These are phyloP conservation scores for Phytophthora litchii DNA, from an alignment of 352 stramenopile genomes.

Conservation along the genomic window DNA sequence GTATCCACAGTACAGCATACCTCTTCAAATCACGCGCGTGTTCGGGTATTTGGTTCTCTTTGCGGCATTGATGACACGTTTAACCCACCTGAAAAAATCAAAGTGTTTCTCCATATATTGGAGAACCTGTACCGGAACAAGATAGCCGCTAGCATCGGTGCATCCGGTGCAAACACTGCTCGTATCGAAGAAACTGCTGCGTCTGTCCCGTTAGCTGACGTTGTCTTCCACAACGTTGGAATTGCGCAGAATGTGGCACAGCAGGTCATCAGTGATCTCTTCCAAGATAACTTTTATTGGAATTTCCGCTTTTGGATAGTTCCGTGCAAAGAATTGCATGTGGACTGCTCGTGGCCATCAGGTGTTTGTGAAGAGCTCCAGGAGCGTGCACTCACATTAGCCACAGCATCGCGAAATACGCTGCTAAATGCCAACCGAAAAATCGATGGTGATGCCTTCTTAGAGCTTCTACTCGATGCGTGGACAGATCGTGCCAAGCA, in stretches of 20 bases:
- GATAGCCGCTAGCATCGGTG: constrained; percentile 20
- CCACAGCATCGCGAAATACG: constrained; percentile 54
- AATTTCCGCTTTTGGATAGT: constrained; percentile 77
- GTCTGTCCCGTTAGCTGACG: constrained; percentile 34
- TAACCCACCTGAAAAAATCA: constrained; percentile 72
- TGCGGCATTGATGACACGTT: constrained; percentile 65
- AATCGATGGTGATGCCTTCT: constrained; percentile 77
- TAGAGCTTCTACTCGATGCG: constrained; percentile 63
- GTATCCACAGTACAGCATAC: constrained; percentile 58
- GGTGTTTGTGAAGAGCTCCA: constrained; percentile 65
- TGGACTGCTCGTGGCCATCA: constrained; percentile 59
- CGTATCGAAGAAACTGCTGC: constrained; percentile 34
- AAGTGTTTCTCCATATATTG: constrained; percentile 70
- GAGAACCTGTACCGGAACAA: constrained; percentile 72
- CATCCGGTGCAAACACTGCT: constrained; percentile 26
- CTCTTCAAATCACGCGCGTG: constrained; percentile 49
- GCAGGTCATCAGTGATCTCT: constrained; percentile 68
- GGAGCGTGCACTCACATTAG: constrained; percentile 48
- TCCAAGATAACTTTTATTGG: constrained; percentile 80
- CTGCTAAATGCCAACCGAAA: constrained; percentile 65
- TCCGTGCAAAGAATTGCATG: constrained; percentile 60
- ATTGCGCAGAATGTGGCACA: constrained; percentile 61
- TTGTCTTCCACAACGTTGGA: constrained; percentile 80
- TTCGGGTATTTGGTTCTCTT: constrained; percentile 65
- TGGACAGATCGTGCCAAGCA: constrained; percentile 66